Percentiles rank a stretch among this genome's conserved stretches.
Evolutionary conservation across 1,284 basidiomycete species (phyloP).

Genomic region (Coriolopsis trogii): DNA sequence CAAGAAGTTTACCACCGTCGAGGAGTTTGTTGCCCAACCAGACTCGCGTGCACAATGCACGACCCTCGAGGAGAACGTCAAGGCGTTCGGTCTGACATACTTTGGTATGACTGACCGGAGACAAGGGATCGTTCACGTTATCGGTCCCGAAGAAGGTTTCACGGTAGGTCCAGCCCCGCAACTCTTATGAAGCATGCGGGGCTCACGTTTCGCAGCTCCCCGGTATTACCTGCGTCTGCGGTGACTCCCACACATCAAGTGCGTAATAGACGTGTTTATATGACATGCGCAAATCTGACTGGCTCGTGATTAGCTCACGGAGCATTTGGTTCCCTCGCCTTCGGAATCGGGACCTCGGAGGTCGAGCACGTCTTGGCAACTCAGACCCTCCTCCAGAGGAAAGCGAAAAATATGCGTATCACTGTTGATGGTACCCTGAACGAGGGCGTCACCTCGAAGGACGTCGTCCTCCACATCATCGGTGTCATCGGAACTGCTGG

Average conservation of each 20-base stretch:
- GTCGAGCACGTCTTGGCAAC: slow-evolving; percentile 98
- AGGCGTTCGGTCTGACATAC: slow-evolving; percentile 93
- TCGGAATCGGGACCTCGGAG: slow-evolving; percentile 96
- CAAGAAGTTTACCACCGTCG: slow-evolving; percentile 80
- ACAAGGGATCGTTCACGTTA: slow-evolving; percentile 95
- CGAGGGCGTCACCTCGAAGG: slow-evolving; percentile 93
- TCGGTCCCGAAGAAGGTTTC: slow-evolving; percentile 96
- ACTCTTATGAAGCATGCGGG: slow-evolving; percentile 62
- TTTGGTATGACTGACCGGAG: slow-evolving; percentile 92
- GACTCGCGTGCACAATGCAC: slow-evolving; percentile 92
- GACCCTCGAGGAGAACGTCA: slow-evolving; percentile 93
- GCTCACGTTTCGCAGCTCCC: slow-evolving; percentile 64
- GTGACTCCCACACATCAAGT: slow-evolving; percentile 95
- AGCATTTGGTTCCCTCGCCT: slow-evolving; percentile 94
- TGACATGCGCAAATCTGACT: not conserved
- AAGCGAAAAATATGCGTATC: slow-evolving; percentile 96
- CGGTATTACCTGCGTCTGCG: slow-evolving; percentile 94
- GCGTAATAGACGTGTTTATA: slow-evolving; percentile 31
- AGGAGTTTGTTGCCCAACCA: slow-evolving; percentile 83
- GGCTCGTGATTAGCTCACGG: slow-evolving; percentile 73
- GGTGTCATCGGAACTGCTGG: slow-evolving; percentile 94
- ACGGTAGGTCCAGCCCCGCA: slow-evolving; percentile 54
- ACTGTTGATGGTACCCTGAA: slow-evolving; percentile 85
- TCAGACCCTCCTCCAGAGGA: slow-evolving; percentile 90
- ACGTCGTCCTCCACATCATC: slow-evolving; percentile 94